These are phyloP conservation scores for Knufia petricola DNA, from an alignment of 2,329 filamentous ascomycete genomes.

Conservation along the genomic window DNA sequence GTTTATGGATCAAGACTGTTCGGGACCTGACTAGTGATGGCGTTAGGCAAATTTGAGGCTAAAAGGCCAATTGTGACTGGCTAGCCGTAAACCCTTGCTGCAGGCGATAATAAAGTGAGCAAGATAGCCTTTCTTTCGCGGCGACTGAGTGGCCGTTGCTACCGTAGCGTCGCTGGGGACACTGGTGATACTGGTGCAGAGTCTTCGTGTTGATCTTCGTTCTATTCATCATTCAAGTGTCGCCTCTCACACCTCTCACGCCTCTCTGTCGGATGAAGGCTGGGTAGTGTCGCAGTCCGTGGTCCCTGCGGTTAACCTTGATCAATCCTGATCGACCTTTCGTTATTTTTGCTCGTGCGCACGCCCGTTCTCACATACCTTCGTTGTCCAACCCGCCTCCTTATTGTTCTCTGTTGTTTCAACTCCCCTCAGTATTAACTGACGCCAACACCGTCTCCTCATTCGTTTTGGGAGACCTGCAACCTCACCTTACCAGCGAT, in stretches of 20 bases:
- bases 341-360: background rate
- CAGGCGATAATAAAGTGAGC: background rate
- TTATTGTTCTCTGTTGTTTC: background rate
- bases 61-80: background rate
- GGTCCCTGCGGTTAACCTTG: constrained; percentile 1
- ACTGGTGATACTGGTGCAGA: background rate
- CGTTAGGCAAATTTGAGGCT: background rate
- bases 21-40: background rate
- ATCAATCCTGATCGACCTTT: background rate
- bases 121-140: background rate
- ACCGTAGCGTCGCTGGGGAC: background rate
- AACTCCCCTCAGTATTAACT: too few relatives aligned
- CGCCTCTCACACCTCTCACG: too few relatives aligned
- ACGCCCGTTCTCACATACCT: constrained; percentile 5
- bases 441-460: background rate
- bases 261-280: background rate
- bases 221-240: too few relatives aligned
- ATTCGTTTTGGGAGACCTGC: constrained; percentile 3
- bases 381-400: constrained; percentile 8
- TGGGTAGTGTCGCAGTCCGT: background rate
- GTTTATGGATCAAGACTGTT: too few relatives aligned
- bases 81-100: background rate
- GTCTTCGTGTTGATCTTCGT: background rate
- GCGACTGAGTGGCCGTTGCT: background rate
- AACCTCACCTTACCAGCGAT: too few relatives aligned